Percentiles rank a stretch among this genome's conserved stretches.
phyloP scores from a whole-genome alignment of 1,284 basidiomycete genomes.

The Boletellus deceptivus region DNA sequence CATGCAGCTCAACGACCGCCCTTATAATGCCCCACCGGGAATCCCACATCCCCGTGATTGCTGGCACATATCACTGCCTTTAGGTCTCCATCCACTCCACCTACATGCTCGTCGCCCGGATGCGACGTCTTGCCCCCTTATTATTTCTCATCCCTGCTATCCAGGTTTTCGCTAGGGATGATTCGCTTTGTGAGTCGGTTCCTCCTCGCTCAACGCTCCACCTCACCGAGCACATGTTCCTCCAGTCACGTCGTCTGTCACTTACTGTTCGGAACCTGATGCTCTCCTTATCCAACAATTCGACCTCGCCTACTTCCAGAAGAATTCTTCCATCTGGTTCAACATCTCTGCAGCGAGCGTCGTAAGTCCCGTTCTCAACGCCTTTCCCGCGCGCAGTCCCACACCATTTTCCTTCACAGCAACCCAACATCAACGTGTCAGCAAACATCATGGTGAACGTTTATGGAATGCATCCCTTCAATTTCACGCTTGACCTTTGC shows the following conservation, averaged over 20 bases:
- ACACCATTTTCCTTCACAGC: conserved; percentile 41
- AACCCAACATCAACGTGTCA: conserved; percentile 73
- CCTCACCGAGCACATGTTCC: background rate
- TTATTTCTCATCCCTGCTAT: conserved; percentile 42
- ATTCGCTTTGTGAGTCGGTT: conserved; percentile 55
- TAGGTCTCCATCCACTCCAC: conserved; percentile 16
- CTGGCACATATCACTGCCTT: conserved; percentile 27
- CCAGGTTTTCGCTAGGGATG: conserved; percentile 46
- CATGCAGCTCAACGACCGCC: conserved; percentile 23
- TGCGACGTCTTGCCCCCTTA: conserved; percentile 53
- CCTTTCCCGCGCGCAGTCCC: conserved; percentile 22
- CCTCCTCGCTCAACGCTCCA: background rate
- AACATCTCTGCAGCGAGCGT: conserved; percentile 75
- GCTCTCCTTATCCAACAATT: conserved; percentile 80
- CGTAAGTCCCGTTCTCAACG: conserved; percentile 41
- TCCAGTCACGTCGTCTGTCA: conserved; percentile 80
- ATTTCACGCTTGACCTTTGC: conserved; percentile 80
- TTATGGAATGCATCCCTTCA: conserved; percentile 78
- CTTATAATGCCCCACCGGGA: conserved; percentile 23
- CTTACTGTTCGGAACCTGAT: conserved; percentile 82
- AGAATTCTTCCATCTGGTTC: conserved; percentile 71
- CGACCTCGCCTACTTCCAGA: conserved; percentile 70
- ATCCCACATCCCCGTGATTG: conserved; percentile 24
- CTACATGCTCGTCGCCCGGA: conserved; percentile 67
- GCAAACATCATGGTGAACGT: conserved; percentile 79